Conservation (phyloP, 2,329 filamentous ascomycete species). For the Aspergillus puulaauensis region DNA sequence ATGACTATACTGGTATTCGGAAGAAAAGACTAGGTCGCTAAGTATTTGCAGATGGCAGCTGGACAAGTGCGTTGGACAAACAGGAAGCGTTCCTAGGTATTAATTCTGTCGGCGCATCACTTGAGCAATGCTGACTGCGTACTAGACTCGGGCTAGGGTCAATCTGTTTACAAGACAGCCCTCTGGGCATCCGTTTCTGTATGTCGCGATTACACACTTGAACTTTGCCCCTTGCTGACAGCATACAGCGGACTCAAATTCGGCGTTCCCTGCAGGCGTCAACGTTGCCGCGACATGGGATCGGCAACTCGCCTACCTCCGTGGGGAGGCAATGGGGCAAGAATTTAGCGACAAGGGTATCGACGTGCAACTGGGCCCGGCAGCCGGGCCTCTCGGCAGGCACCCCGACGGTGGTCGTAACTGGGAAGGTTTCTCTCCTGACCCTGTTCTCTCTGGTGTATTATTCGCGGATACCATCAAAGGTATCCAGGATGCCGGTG, state of each 20-base stretch:
- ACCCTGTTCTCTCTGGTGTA: slow-evolving; percentile 72
- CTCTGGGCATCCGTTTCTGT: slow-evolving; percentile 72
- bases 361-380: slow-evolving; percentile 74
- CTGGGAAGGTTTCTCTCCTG: slow-evolving; percentile 68
- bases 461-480: slow-evolving; percentile 70
- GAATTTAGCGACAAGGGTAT: slow-evolving; percentile 75
- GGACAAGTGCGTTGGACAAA: slow-evolving; percentile 76
- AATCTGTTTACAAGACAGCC: slow-evolving; percentile 85
- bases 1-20: slow-evolving; percentile 31
- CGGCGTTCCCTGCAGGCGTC: slow-evolving; percentile 75
- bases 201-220: slow-evolving; percentile 20
- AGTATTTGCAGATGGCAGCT: slow-evolving; percentile 56
- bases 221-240: not conserved
- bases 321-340: slow-evolving; percentile 71
- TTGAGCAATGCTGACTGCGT: not conserved
- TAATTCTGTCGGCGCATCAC: not conserved
- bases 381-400: slow-evolving; percentile 71
- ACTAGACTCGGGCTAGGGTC: slow-evolving; percentile 59
- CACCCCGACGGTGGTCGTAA: slow-evolving; percentile 67
- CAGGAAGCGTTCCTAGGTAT: slow-evolving; percentile 47
- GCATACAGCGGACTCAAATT: slow-evolving; percentile 67
- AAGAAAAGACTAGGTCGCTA: not conserved
- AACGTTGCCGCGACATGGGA: slow-evolving; percentile 84
- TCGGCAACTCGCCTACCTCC: slow-evolving; percentile 65
- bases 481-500: slow-evolving; percentile 78